Percentiles rank a stretch among this genome's conserved stretches.
Conservation (phyloP, 116 monocot species). For the Posidonia oceanica region DNA sequence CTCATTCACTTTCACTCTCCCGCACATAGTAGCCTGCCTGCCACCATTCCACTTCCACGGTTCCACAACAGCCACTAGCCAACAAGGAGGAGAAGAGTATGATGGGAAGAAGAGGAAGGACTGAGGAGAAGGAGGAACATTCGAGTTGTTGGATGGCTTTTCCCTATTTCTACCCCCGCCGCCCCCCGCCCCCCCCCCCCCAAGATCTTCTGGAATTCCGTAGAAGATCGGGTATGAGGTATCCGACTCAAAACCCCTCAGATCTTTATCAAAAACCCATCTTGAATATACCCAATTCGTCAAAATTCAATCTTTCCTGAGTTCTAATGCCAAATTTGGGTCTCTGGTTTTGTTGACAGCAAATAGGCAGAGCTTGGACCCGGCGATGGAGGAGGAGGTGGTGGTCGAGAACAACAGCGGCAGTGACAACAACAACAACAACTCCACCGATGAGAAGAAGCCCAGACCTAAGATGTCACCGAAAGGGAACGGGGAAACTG, state of each 20-base stretch:
- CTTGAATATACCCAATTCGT: too few relatives aligned
- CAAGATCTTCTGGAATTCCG: slow-evolving; percentile 68
- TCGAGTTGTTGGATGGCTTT: slow-evolving; percentile 40
- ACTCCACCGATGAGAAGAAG: slow-evolving; percentile 5
- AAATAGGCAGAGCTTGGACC: slow-evolving; percentile 26
- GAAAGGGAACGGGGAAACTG: too few relatives aligned
- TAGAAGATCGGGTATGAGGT: slow-evolving; percentile 76
- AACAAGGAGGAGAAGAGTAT: background rate
- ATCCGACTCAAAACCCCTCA: background rate
- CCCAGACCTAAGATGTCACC: too few relatives aligned
- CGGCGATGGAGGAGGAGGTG: slow-evolving; percentile 23
- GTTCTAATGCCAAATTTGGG: too few relatives aligned
- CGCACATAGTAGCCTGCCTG: too few relatives aligned
- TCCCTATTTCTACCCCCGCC: slow-evolving; percentile 33
- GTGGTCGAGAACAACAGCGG: background rate
- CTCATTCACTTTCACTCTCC: too few relatives aligned
- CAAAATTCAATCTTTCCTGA: background rate
- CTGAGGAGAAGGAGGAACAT: background rate
- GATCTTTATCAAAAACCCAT: background rate
- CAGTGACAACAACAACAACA: slow-evolving; percentile 1
- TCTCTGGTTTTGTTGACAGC: background rate
- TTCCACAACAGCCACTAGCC: too few relatives aligned
- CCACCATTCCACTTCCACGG: too few relatives aligned
- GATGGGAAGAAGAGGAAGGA: background rate
- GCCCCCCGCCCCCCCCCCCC: too few relatives aligned